These are phyloP conservation scores for Pyrus pyrifolia DNA, from an alignment of 306 rosid species.

Conservation along the genomic window DNA sequence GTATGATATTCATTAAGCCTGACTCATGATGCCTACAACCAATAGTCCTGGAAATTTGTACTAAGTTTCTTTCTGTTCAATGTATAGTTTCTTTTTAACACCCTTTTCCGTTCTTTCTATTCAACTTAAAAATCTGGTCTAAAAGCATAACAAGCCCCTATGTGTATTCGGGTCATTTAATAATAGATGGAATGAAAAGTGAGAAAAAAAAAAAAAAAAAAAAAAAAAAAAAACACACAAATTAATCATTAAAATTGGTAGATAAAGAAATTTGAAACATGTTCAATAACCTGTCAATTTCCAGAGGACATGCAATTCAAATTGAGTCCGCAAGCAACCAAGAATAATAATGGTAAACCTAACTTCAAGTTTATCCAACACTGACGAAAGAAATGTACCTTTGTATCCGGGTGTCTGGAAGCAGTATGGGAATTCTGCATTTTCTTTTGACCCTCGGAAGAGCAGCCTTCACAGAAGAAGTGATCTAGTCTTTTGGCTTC, in stretches of 20 bases:
- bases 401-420: constrained; percentile 60
- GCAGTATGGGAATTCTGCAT: constrained; percentile 70
- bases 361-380: constrained; percentile 1
- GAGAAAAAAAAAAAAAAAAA: neutral
- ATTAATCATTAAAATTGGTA: neutral
- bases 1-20: neutral
- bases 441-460: constrained; percentile 83
- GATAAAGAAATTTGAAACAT: neutral
- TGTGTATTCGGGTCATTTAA: neutral
- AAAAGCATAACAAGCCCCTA: neutral
- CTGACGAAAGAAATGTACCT: constrained; percentile 44
- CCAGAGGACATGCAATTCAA: constrained; percentile 8
- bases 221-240: neutral
- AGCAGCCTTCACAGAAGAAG: constrained; percentile 89
- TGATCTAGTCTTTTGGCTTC: constrained; percentile 88
- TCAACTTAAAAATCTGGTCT: neutral
- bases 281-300: neutral
- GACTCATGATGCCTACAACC: neutral
- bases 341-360: constrained; percentile 8
- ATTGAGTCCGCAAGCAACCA: neutral
- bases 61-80: neutral
- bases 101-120: neutral
- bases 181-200: neutral
- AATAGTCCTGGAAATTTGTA: neutral
- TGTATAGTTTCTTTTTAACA: neutral